Evolutionary conservation across 2,329 filamentous ascomycete genomes (phyloP), one percentile per base, ranked within the genome.

Genomic region (Epicoccum nigrum): DNA sequence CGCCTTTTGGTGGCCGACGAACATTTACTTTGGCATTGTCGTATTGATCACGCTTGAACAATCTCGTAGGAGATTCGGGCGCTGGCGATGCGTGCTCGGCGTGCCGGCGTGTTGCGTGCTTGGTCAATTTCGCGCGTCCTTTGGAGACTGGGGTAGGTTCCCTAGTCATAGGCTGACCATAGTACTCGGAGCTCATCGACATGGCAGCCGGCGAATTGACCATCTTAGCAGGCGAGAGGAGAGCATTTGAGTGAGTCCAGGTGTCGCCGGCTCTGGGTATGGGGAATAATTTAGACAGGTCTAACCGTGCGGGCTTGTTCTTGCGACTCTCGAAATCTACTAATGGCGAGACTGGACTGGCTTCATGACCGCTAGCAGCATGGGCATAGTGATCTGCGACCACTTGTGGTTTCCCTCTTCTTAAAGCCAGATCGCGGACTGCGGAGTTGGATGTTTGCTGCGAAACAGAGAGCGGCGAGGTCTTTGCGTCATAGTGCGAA

Each of bases 1-100:
- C 77, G 7, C 78, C 78, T 40, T 74, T 77, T 4, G 77, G 77
- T 13, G 78, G 78, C 27, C 77, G 68, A 28, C 76, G 69, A 15
- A 79, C 72, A 48, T 80, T 72, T 20, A 76, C 70, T 62, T 81
- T 80, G 46, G 76, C 71, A 58, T 70, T 76, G 53, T 79, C 77
- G 57, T 73, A 77, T 30, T 71, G 65, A 39, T 77, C 75, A 21
- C 69, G 68, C 46, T 67, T 62, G 54, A 66, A 48, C 30, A 64
- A 54, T 42, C 68, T 63, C 20, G 59, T 55, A 9, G 67, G 68
- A 40, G 64, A 70, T 11, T 40, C 53, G 2, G 63, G 54, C 4
- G 44, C 46, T 12, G 51, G 58, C 7, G 52, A 58, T 8, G 54
- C 45, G 21, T 51, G 42, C 32, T 60, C 43, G 25, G 42, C 54